phyloP scores from a whole-genome alignment of 345 rosid genomes.

The Salix brachista region DNA sequence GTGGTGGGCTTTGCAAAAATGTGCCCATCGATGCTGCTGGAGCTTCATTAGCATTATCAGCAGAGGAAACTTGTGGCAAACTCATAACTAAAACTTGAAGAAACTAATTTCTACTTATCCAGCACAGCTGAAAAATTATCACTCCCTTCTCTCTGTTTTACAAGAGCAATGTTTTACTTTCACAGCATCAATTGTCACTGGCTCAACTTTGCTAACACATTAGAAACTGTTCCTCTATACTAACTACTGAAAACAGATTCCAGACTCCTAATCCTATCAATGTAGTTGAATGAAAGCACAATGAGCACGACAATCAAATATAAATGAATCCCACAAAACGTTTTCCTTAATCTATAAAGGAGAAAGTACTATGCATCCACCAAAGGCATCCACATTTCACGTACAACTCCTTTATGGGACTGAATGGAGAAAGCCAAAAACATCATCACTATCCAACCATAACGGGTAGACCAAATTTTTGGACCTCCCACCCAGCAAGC shows the following conservation, averaged over 20 bases:
- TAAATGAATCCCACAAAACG: conserved; percentile 6
- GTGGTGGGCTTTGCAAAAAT: no score
- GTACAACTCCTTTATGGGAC: conserved; percentile 30
- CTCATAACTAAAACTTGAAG: no score
- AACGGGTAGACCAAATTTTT: conserved; percentile 38
- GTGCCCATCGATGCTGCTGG: no score
- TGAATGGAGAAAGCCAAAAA: conserved; percentile 34
- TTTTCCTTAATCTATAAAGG: conserved; percentile 7
- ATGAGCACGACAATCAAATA: background rate
- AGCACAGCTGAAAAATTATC: no score
- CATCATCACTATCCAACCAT: conserved; percentile 36
- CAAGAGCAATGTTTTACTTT: no score
- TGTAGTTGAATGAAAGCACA: background rate
- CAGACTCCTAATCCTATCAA: conserved; percentile 15
- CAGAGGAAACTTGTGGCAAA: no score
- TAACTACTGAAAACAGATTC: background rate
- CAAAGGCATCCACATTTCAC: conserved; percentile 62
- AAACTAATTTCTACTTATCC: no score
- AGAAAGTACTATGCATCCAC: conserved; percentile 51
- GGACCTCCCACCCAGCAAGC: conserved; percentile 45
- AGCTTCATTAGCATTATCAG: no score
- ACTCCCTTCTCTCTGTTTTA: no score
- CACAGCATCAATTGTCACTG: no score
- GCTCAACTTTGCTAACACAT: no score
- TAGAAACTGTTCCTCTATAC: background rate